Conservation (phyloP, 768 basidiomycete species). For the Tulasnella sp. region DNA sequence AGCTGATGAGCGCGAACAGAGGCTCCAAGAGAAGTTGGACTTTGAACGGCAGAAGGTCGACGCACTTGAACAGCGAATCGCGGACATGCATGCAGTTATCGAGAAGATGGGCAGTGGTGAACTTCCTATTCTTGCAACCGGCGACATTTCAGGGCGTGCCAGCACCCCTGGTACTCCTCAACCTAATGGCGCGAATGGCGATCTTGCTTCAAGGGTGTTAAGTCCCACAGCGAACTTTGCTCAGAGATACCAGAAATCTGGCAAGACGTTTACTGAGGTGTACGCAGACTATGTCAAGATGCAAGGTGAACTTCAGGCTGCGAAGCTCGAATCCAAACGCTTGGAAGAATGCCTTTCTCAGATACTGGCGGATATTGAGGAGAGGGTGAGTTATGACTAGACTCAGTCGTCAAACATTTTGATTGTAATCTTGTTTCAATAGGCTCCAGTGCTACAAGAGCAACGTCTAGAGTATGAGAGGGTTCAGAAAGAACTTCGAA, state of each 20-base stretch:
- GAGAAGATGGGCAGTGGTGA: slow-evolving; percentile 62
- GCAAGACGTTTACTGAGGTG: slow-evolving; percentile 87
- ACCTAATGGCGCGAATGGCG: slow-evolving; percentile 26
- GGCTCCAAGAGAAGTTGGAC: slow-evolving; percentile 56
- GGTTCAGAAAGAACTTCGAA: slow-evolving; percentile 61
- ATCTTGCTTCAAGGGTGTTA: slow-evolving; percentile 41
- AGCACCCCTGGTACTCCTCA: slow-evolving; percentile 36
- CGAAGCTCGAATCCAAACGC: slow-evolving; percentile 69
- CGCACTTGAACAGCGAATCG: slow-evolving; percentile 53
- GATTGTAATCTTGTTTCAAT: not conserved
- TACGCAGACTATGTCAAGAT: slow-evolving; percentile 82
- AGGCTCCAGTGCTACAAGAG: slow-evolving; percentile 85
- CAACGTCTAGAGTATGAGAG: slow-evolving; percentile 85
- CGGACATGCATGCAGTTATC: slow-evolving; percentile 60
- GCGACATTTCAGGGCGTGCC: slow-evolving; percentile 20
- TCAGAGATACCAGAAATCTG: slow-evolving; percentile 62
- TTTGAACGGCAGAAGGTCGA: slow-evolving; percentile 56
- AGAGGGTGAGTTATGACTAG: slow-evolving; percentile 44
- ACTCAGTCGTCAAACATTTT: not conserved
- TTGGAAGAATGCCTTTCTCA: slow-evolving; percentile 70
- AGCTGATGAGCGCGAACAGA: slow-evolving; percentile 52
- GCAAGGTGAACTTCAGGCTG: slow-evolving; percentile 66
- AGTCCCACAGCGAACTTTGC: slow-evolving; percentile 85
- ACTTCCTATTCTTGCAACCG: slow-evolving; percentile 29
- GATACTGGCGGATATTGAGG: slow-evolving; percentile 81